Percentiles rank a stretch among this genome's conserved stretches.
These are phyloP conservation scores for Penicillium cinerascens DNA, from an alignment of 495 filamentous ascomycete species.

Conservation along the genomic window DNA sequence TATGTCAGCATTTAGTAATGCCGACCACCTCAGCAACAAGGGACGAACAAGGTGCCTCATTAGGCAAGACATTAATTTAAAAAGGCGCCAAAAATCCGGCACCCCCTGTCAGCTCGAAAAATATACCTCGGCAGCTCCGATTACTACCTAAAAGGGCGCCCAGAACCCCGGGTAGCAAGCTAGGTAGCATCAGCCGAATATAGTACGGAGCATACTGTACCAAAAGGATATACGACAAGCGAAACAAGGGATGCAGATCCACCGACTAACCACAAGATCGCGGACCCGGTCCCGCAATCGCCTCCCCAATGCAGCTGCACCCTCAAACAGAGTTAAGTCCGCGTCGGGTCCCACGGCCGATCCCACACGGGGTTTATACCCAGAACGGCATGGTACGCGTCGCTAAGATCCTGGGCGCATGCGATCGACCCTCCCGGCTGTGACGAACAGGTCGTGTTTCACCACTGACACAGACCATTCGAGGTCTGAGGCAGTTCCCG, in stretches of 20 bases:
- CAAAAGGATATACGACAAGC: not conserved
- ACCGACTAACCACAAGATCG: not conserved
- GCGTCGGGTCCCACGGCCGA: conserved; percentile 6
- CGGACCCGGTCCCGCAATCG: not conserved
- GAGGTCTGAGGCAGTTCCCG: conserved; percentile 3
- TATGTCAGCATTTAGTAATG: too few species aligned
- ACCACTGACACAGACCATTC: conserved; percentile 15
- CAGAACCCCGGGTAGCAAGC: too few species aligned
- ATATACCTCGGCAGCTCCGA: too few species aligned
- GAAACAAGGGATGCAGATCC: not conserved
- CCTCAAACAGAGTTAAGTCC: not conserved
- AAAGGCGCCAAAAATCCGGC: not conserved
- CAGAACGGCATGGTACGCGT: not conserved
- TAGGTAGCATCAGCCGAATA: too few species aligned
- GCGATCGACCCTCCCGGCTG: conserved; percentile 14
- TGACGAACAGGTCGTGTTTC: conserved; percentile 32
- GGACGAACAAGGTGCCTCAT: not conserved
- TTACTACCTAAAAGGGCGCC: too few species aligned
- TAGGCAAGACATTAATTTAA: conserved; percentile 8
- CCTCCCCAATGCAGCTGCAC: not conserved
- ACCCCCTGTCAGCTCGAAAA: not conserved
- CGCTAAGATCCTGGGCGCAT: conserved; percentile 16
- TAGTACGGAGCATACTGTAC: too few species aligned
- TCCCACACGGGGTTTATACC: conserved; percentile 23
- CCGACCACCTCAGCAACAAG: too few species aligned